Conservation (phyloP, 2,329 filamentous ascomycete genomes). For the Pleoardoris graminearum region DNA sequence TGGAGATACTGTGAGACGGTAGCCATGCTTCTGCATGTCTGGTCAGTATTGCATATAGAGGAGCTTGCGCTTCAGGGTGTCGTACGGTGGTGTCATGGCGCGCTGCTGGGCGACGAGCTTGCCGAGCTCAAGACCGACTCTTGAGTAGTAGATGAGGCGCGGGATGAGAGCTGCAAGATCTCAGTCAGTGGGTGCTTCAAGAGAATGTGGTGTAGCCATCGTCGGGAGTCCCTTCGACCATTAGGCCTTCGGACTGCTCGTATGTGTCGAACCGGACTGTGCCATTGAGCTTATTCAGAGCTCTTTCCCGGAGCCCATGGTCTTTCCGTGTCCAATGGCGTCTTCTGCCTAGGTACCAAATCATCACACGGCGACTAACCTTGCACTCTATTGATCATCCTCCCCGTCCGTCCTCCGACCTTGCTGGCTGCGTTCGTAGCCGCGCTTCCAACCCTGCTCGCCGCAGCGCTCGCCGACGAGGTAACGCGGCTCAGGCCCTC, state of each 20-base stretch:
- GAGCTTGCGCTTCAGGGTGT: no score
- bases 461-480: conserved; percentile 76
- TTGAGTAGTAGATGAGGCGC: conserved; percentile 86
- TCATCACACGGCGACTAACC: conserved; percentile 63
- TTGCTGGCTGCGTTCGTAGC: conserved; percentile 57
- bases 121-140: conserved; percentile 82
- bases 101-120: conserved; percentile 86
- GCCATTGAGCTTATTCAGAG: conserved; percentile 21
- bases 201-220: background rate
- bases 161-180: conserved; percentile 73
- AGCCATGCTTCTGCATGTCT: conserved; percentile 65
- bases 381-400: conserved; percentile 77
- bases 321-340: conserved; percentile 13
- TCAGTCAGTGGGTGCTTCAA: conserved; percentile 20
- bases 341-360: conserved; percentile 6
- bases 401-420: conserved; percentile 82
- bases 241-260: background rate
- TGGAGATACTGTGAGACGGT: conserved; percentile 89
- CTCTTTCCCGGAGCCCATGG: background rate
- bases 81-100: conserved; percentile 96
- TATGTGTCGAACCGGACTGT: no score
- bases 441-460: conserved; percentile 70
- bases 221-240: background rate
- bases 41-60: conserved; percentile 23
- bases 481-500: conserved; percentile 82